phyloP scores from a whole-genome alignment of 148 eudicot genomes.

The Chenopodium berlandieri region DNA sequence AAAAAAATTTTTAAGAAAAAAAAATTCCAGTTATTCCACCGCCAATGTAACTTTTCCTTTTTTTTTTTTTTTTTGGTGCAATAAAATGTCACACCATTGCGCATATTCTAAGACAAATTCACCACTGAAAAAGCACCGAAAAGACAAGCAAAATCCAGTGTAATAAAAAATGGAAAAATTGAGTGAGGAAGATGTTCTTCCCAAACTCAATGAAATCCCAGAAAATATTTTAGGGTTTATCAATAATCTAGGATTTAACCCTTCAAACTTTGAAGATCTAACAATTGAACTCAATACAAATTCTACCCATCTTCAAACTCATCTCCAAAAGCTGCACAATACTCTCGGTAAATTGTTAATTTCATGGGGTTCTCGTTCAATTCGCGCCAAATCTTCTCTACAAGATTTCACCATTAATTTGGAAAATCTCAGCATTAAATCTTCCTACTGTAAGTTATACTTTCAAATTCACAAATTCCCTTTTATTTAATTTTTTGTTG shows the following conservation, averaged over 20 bases:
- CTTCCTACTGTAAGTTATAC: constrained; percentile 26
- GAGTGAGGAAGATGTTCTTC: constrained; percentile 19
- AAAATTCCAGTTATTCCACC: too few relatives aligned
- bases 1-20: too few relatives aligned
- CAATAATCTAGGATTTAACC: constrained; percentile 23
- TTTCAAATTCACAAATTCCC: neutral
- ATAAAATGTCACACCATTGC: neutral
- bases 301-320: constrained; percentile 34
- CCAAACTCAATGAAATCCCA: constrained; percentile 32
- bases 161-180: constrained; percentile 21
- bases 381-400: constrained; percentile 40
- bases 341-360: constrained; percentile 31
- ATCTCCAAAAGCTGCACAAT: constrained; percentile 36
- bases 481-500: neutral
- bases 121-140: neutral
- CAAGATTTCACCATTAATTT: constrained; percentile 32
- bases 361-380: constrained; percentile 36
- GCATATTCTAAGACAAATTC: constrained; percentile 6
- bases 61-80: too few relatives aligned
- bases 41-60: too few relatives aligned
- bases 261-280: constrained; percentile 21
- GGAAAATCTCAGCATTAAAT: constrained; percentile 32
- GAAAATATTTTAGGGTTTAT: constrained; percentile 35
- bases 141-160: neutral
- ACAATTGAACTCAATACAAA: constrained; percentile 22